Conservation (phyloP, 768 basidiomycete species). For the Tylopilus intermedius region DNA sequence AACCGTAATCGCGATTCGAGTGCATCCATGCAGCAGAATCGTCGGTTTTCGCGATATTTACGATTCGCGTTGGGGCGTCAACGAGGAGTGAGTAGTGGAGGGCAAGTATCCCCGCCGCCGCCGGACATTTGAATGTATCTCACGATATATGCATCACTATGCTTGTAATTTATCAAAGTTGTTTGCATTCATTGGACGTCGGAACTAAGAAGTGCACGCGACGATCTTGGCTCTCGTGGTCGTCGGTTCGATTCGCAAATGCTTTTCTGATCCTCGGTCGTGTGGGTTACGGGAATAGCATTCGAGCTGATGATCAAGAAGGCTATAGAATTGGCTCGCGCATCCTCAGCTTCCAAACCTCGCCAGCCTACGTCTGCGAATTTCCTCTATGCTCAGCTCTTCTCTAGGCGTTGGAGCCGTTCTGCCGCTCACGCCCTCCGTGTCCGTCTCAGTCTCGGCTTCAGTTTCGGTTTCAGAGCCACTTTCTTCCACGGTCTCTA, state of each 20-base stretch:
- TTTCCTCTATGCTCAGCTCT: constrained; percentile 55
- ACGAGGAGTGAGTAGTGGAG: constrained; percentile 33
- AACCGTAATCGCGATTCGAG: constrained; percentile 15
- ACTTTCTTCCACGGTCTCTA: constrained; percentile 6
- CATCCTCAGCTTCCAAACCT: constrained; percentile 50
- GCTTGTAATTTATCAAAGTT: not conserved
- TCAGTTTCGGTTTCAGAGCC: constrained; percentile 30
- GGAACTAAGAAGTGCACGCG: not conserved
- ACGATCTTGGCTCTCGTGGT: not conserved
- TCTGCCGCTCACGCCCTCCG: constrained; percentile 7
- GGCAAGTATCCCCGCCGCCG: constrained; percentile 22
- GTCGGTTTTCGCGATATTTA: constrained; percentile 56
- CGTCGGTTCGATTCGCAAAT: too few relatives aligned
- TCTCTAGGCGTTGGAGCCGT: constrained; percentile 23
- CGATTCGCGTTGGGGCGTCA: constrained; percentile 49
- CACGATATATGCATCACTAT: not conserved
- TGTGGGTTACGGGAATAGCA: not conserved
- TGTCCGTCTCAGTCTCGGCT: constrained; percentile 35
- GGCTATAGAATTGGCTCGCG: not conserved
- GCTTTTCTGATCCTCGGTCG: not conserved
- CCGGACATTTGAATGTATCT: constrained; percentile 9
- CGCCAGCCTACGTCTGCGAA: constrained; percentile 58
- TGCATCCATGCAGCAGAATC: constrained; percentile 28
- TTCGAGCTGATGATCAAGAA: not conserved
- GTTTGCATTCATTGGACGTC: not conserved